These are phyloP conservation scores for Arachis hypogaea DNA, from an alignment of 306 rosid species.

Conservation along the genomic window DNA sequence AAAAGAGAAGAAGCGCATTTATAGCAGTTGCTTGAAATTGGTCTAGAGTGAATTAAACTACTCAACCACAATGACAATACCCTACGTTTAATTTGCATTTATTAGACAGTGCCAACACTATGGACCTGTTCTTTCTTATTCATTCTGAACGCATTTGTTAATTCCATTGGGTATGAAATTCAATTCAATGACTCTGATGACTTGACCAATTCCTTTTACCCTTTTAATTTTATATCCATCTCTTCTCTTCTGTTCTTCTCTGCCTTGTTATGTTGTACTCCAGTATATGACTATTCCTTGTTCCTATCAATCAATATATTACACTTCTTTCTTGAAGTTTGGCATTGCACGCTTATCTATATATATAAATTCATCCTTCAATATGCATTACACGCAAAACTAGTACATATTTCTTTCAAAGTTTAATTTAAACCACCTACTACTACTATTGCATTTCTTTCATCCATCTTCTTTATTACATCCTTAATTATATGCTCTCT, in stretches of 20 bases:
- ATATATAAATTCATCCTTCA: slow-evolving; percentile 28
- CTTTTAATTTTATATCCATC: not conserved
- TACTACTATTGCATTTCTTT: slow-evolving; percentile 34
- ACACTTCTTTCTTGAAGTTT: slow-evolving; percentile 44
- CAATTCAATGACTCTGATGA: slow-evolving; percentile 56
- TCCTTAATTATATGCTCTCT: slow-evolving; percentile 54
- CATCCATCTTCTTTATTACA: slow-evolving; percentile 46
- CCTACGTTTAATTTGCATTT: slow-evolving; percentile 53
- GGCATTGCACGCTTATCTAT: slow-evolving; percentile 55
- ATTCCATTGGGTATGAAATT: slow-evolving; percentile 54
- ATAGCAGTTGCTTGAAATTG: slow-evolving; percentile 43
- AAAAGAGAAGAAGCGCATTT: slow-evolving; percentile 40
- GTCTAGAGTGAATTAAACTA: slow-evolving; percentile 36
- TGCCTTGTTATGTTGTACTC: slow-evolving; percentile 31
- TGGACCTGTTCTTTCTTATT: slow-evolving; percentile 34
- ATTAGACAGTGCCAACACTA: slow-evolving; percentile 74
- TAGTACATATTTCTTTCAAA: not conserved
- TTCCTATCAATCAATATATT: slow-evolving; percentile 37
- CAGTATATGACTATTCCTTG: slow-evolving; percentile 47
- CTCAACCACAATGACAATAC: slow-evolving; percentile 25
- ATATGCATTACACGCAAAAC: slow-evolving; percentile 6
- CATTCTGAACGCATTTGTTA: slow-evolving; percentile 43
- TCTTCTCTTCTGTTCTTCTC: not conserved
- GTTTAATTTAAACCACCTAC: slow-evolving; percentile 34
- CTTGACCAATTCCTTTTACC: slow-evolving; percentile 60